Evolutionary conservation across 306 rosid species (phyloP).

Genomic region (Hippophae tibetana): DNA sequence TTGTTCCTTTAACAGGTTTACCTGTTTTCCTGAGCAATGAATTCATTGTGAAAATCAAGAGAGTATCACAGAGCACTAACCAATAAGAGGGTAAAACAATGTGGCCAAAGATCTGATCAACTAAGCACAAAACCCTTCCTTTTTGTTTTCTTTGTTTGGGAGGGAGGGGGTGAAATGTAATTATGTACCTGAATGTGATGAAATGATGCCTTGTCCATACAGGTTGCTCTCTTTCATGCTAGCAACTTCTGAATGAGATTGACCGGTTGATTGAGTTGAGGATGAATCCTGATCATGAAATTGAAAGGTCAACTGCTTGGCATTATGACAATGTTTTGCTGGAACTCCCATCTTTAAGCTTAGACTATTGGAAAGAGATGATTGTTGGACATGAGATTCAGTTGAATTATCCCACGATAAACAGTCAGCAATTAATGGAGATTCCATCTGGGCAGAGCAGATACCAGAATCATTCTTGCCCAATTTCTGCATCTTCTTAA

Average conservation of each 20-base stretch:
- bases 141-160: neutral
- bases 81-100: too few species aligned
- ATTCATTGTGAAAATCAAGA: too few species aligned
- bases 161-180: neutral
- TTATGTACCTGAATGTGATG: constrained; percentile 36
- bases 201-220: constrained; percentile 19
- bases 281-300: constrained; percentile 57
- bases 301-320: constrained; percentile 31
- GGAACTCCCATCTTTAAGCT: constrained; percentile 36
- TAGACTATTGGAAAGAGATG: constrained; percentile 33
- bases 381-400: constrained; percentile 29
- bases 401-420: constrained; percentile 24
- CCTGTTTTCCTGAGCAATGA: too few species aligned
- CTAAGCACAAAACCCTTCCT: constrained; percentile 1
- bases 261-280: constrained; percentile 53
- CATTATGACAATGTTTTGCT: constrained; percentile 29
- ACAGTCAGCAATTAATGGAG: constrained; percentile 16
- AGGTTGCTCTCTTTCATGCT: constrained; percentile 17
- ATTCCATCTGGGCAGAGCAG: constrained; percentile 16
- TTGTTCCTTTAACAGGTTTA: too few species aligned
- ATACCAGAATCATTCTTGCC: constrained; percentile 25
- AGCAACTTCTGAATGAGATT: constrained; percentile 39
- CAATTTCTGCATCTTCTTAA: constrained; percentile 24
- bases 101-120: neutral
- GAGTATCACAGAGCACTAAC: too few species aligned